Evolutionary conservation across 192 early-diverging fungal genomes (phyloP).

Genomic region (Geranomyces michiganensis): DNA sequence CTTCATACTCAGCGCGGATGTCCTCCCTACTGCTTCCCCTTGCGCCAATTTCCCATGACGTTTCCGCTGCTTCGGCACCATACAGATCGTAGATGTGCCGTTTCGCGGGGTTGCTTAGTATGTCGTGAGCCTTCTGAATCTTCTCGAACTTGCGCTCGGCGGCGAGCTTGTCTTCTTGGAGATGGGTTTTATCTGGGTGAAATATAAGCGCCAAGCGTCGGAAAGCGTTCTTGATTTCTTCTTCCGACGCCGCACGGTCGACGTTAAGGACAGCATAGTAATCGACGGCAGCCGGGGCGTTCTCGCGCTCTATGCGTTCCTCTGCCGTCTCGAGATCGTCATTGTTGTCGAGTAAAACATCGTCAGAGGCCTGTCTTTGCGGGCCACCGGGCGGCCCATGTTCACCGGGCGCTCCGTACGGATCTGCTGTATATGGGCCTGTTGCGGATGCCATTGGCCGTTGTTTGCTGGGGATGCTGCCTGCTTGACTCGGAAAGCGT

Average conservation of each 20-base stretch:
- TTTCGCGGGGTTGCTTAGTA: conserved; percentile 51
- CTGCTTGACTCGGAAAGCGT: too few species aligned
- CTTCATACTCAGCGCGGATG: conserved; percentile 54
- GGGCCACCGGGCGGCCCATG: too few species aligned
- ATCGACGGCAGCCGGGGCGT: conserved; percentile 26
- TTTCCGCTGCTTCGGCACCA: conserved; percentile 49
- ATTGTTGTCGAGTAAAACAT: neutral
- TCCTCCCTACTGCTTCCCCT: conserved; percentile 39
- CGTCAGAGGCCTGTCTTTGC: too few species aligned
- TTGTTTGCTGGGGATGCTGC: too few species aligned
- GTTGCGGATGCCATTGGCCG: too few species aligned
- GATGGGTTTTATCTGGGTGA: conserved; percentile 61
- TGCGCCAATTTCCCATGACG: conserved; percentile 51
- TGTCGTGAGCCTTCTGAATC: conserved; percentile 57
- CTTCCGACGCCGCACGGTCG: conserved; percentile 47
- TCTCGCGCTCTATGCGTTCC: conserved; percentile 20
- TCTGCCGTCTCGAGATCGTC: conserved; percentile 28
- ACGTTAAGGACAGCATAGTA: conserved; percentile 48
- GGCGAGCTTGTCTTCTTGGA: conserved; percentile 45
- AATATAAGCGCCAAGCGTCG: conserved; percentile 53
- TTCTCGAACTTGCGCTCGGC: conserved; percentile 51
- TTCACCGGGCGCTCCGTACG: too few species aligned
- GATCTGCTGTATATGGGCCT: too few species aligned
- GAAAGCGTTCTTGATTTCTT: conserved; percentile 58
- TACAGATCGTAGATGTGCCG: conserved; percentile 61